Evolutionary conservation across 257 asterid species (phyloP), one percentile per base, ranked within the genome.

Genomic region (Cruciata laevipes): DNA sequence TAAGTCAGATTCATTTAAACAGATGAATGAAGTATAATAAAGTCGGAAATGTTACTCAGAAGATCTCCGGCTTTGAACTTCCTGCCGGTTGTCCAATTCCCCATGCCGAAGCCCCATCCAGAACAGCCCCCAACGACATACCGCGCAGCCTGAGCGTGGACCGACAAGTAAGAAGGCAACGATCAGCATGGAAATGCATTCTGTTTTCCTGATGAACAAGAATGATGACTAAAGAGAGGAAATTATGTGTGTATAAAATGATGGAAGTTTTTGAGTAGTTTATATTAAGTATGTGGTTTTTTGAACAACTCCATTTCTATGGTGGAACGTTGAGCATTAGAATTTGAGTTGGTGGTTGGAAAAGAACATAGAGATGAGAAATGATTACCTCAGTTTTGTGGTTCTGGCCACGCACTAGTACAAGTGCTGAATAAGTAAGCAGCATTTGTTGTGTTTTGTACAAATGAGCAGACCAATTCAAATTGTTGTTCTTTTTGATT

Each of bases 101-200:
- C 67, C 8, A 49, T 6, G 6, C 38, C 53, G 74, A 70, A 61
- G 37, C 33, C 40, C 69, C 69, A 61, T 35, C 63, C 74, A 0
- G 69, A 49, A 31, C 63, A 49, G 53, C 38, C 74, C 21, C 63
- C 74, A n/a, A 69, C 74, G n/a, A 14, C 40, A 20, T 47, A 70
- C 10, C 24, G 24, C 31, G 69, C 56, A n/a, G 52, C 63, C 30
- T 33, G 52, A 6, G 57, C 7, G 38, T 21, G 56, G 56, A 49
- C 13, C 58, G 3, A 49, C 20, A 12, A 69, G 73, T 16, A 4
- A 60, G 30, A 44, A 31, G 24, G 49, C 18, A 3, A 33, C 3
- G 55, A 47, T 47, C 51, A 61, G 49, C 51, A 9, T n/a, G 66
- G 59, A 11, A 18, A 52, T 51, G 35, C 63, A 67, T 67, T 49